Evolutionary conservation across 2,329 filamentous ascomycete genomes (phyloP).

Genomic region (Corniculantispora saksenae): DNA sequence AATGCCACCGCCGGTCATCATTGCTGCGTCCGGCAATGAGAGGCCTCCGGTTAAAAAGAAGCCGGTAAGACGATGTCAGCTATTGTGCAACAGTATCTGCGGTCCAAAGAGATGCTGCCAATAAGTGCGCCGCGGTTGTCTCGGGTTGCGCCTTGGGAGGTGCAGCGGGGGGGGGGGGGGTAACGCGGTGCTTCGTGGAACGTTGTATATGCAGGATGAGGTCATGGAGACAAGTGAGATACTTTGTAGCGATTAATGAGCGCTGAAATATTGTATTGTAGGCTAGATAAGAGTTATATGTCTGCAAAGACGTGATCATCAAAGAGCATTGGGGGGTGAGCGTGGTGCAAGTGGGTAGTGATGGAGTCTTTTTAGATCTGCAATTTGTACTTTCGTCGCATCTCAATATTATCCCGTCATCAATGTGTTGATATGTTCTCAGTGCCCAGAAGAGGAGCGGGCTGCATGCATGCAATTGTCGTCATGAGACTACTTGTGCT

Average conservation of each 20-base stretch:
- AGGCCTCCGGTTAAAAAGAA: conserved; percentile 22
- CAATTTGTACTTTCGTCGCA: not conserved
- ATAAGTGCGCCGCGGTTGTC: not conserved
- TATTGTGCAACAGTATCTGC: conserved; percentile 53
- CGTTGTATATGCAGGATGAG: not conserved
- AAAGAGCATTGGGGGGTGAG: not conserved
- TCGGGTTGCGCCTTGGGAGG: not conserved
- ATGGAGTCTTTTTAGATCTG: not conserved
- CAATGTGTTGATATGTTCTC: too few species aligned
- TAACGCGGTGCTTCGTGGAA: not conserved
- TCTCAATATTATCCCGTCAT: too few species aligned
- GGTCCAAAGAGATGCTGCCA: conserved; percentile 53
- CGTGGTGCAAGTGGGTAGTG: not conserved
- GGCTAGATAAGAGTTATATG: not conserved
- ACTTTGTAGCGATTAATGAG: too few species aligned
- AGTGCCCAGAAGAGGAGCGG: not conserved
- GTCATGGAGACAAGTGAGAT: not conserved
- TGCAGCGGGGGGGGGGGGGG: too few species aligned
- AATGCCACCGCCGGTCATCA: conserved; percentile 9
- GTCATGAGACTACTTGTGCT: conserved; percentile 2
- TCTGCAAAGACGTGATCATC: not conserved
- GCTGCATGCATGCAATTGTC: not conserved
- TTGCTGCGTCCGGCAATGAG: not conserved
- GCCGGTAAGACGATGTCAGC: conserved; percentile 44
- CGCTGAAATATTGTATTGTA: not conserved